A percentile compares a stretch with the other conserved stretches of the same genome.
Conservation (phyloP, 148 eudicot genomes). For the Vaccinium darrowii region DNA sequence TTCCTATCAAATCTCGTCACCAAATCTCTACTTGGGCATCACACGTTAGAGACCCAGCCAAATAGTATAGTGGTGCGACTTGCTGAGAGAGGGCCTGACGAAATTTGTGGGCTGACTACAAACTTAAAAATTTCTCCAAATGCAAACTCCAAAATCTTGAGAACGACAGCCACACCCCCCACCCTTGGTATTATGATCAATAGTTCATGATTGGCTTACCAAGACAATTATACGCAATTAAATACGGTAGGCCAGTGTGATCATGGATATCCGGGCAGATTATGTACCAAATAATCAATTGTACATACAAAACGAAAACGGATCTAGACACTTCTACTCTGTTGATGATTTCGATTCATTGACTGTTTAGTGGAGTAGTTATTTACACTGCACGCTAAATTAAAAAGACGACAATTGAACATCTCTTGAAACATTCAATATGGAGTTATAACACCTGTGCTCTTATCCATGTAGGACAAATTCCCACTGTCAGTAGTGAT, state of each 20-base stretch:
- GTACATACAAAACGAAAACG: not conserved
- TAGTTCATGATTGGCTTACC: too few species aligned
- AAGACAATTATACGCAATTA: not conserved
- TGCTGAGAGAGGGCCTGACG: too few species aligned
- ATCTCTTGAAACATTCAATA: not conserved
- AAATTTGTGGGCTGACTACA: too few species aligned
- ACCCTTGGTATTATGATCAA: too few species aligned
- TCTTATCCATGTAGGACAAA: not conserved
- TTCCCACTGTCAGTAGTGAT: not conserved
- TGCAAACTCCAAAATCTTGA: too few species aligned
- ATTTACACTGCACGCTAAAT: not conserved
- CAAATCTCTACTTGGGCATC: not conserved
- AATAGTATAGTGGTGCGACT: too few species aligned
- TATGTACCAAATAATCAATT: not conserved
- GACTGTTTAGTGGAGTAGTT: not conserved
- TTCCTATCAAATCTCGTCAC: not conserved
- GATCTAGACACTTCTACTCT: not conserved
- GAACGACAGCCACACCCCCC: too few species aligned
- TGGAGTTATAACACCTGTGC: not conserved
- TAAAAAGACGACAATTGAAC: not conserved
- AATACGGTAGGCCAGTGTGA: not conserved
- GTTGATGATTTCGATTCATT: not conserved
- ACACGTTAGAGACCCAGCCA: not conserved
- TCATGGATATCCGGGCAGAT: not conserved
- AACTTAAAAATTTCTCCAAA: too few species aligned